Conservation (phyloP, 2,329 filamentous ascomycete genomes). For the Dactylonectria macrodidyma region DNA sequence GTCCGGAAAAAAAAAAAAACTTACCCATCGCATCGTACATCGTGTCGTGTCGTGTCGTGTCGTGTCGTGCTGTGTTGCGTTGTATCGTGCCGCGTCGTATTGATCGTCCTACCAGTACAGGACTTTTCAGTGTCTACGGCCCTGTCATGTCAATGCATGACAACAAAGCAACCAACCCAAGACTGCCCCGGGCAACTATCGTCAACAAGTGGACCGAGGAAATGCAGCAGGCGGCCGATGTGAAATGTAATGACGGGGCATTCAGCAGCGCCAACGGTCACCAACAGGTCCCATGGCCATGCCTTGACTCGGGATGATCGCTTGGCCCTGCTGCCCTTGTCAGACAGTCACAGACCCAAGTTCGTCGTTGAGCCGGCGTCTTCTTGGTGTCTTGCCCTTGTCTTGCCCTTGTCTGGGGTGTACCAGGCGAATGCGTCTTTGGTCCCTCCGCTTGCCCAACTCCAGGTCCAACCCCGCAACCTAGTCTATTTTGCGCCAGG, state of each 20-base stretch:
- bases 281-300: slow-evolving; percentile 17
- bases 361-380: slow-evolving; percentile 22
- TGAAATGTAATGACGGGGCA: slow-evolving; percentile 8
- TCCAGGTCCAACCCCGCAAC: slow-evolving; percentile 39
- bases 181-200: not conserved
- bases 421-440: slow-evolving; percentile 19
- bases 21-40: slow-evolving; percentile 25
- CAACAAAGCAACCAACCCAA: not conserved
- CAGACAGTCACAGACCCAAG: not conserved
- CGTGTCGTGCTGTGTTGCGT: slow-evolving; percentile 18
- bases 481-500: slow-evolving; percentile 27
- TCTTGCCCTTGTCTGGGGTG: slow-evolving; percentile 34
- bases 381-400: slow-evolving; percentile 24
- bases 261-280: not conserved
- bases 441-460: slow-evolving; percentile 34
- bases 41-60: slow-evolving; percentile 16
- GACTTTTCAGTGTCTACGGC: not conserved
- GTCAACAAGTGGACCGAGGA: slow-evolving; percentile 11
- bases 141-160: slow-evolving; percentile 19
- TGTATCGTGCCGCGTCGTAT: slow-evolving; percentile 18
- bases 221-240: not conserved
- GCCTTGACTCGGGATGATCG: slow-evolving; percentile 41
- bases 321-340: slow-evolving; percentile 12
- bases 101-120: slow-evolving; percentile 17
- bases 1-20: not conserved